Percentiles rank a stretch among this genome's conserved stretches.
Evolutionary conservation across 176 grass and related monocot genomes (phyloP).

Genomic region (Cenchrus americanus): DNA sequence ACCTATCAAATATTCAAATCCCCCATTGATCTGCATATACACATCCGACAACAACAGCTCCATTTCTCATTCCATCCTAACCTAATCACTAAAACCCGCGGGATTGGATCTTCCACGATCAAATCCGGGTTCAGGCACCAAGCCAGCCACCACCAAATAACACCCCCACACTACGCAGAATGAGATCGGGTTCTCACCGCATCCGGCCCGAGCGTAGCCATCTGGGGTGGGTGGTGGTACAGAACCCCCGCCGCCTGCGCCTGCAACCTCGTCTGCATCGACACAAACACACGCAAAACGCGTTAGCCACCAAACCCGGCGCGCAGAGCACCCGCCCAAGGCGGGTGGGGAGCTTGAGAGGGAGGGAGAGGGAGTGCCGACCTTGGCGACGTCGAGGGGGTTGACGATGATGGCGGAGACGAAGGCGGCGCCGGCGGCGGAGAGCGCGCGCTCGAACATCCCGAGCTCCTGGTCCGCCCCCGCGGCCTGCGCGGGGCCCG

Average conservation of each 20-base stretch:
- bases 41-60: not conserved
- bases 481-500: not conserved
- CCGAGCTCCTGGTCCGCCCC: conserved; percentile 50
- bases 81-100: not conserved
- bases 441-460: conserved; percentile 67
- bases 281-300: not conserved
- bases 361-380: not conserved
- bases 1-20: not conserved
- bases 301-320: conserved; percentile 10
- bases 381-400: conserved; percentile 96
- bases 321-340: not conserved
- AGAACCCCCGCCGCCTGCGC: conserved; percentile 90
- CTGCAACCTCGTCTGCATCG: conserved; percentile 85
- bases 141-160: not conserved
- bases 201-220: conserved; percentile 67
- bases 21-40: not conserved
- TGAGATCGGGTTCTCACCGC: conserved; percentile 55
- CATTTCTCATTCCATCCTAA: not conserved
- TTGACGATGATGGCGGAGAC: conserved; percentile 88
- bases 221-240: conserved; percentile 65
- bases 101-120: not conserved
- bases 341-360: not conserved
- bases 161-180: not conserved
- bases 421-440: conserved; percentile 83
- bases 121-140: not conserved